phyloP scores from a whole-genome alignment of 208 protist genomes.

The Trypanosoma cruzi region DNA sequence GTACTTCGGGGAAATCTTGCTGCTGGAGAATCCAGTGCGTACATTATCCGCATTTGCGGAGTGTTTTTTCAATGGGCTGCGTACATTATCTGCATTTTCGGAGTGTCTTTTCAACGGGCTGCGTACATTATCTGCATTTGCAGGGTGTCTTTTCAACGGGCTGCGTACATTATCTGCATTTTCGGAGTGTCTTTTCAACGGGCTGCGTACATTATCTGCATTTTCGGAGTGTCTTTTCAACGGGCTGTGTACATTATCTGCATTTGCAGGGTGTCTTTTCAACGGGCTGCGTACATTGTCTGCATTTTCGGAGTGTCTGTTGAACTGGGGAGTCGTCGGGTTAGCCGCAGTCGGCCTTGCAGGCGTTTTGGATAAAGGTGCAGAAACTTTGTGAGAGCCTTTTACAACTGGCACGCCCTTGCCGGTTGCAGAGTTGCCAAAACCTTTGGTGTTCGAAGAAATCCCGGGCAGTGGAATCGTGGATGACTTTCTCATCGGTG shows the following conservation, averaged over 20 bases:
- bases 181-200: background rate
- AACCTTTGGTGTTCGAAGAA: background rate
- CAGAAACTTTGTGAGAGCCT: background rate
- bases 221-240: background rate
- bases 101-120: too few relatives aligned
- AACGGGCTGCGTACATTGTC: background rate
- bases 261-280: background rate
- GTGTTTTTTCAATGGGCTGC: too few relatives aligned
- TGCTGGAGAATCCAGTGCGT: background rate
- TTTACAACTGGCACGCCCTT: background rate
- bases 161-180: background rate
- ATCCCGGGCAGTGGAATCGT: background rate
- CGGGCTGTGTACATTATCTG: background rate
- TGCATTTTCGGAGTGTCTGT: background rate
- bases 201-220: background rate
- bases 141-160: too few relatives aligned
- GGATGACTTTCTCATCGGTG: background rate
- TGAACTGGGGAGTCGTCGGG: background rate
- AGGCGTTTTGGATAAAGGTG: background rate
- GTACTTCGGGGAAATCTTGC: background rate
- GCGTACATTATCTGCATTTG: background rate
- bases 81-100: background rate
- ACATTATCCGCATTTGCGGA: background rate
- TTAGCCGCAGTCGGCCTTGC: background rate
- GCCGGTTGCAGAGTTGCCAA: background rate